Base-by-base conservation (phyloP, 306 rosid genomes). In the Macrotyloma uniflorum region DNA sequence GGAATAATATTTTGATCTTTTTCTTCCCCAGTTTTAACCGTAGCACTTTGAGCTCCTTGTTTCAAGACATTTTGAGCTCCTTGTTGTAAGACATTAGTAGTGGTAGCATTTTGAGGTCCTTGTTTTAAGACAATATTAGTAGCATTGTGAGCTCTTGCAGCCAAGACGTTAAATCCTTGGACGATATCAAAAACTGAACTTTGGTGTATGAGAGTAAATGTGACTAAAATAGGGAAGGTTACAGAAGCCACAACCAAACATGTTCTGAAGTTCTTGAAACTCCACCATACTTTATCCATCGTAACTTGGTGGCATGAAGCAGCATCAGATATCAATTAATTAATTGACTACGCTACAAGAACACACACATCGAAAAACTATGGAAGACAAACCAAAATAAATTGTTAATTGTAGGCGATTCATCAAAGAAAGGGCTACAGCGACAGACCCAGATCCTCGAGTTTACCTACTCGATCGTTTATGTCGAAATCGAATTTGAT, bases 241-340 rank as follows among this genome's bases (percentile, higher is more conserved):
- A 82, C 64, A 63, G 49, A 65, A 62, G 20, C 62, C 24, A 74
- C 14, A 78, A 61, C n/a, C 61, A 76, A 38, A 11, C 68, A 20
- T 54, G 74, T 62, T 50, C 33, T 59, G 22, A 82, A 85, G 40
- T 68, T 70, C 42, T 50, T 74, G 64, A 75, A 83, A 70, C 73
- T 53, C 59, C 75, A 63, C 53, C 82, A 79, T 7, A 47, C 36
- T 67, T 51, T 82, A 76, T 81, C 81, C 88, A 78, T 70, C 19
- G 32, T 26, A 33, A 8, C 26, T 67, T 9, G 38, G 49, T 57
- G 72, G 67, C 65, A 33, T 3, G 46, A 23, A 78, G 26, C 4
- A 47, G 12, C 32, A 71, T 67, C 36, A 77, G 68, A 51, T 67
- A 18, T 67, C 58, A 40, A 20, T 47, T 3, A 24, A 57, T 10